Conservation (phyloP, 139 green algal genomes). For the Mychonastes homosphaera region DNA sequence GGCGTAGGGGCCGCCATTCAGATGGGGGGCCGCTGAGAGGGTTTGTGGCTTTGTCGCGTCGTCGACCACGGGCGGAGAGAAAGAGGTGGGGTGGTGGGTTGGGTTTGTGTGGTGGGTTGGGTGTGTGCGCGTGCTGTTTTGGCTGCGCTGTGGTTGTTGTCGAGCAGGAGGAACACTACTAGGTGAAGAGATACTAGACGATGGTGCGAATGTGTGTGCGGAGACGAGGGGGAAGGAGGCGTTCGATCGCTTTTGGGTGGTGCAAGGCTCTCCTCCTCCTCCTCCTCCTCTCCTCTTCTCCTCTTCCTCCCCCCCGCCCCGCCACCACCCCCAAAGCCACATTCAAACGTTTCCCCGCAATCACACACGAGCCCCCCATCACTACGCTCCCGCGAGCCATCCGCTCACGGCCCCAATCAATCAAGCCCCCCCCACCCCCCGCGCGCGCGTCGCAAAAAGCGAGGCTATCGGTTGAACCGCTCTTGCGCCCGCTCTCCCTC, state of each 20-base stretch:
- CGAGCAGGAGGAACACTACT: neutral
- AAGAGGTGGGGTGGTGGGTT: neutral
- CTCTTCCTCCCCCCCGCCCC: too few species aligned
- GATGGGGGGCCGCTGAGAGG: neutral
- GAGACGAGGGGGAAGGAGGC: neutral
- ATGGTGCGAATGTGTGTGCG: too few species aligned
- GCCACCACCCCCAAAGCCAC: too few species aligned
- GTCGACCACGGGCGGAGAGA: too few species aligned
- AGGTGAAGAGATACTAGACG: too few species aligned
- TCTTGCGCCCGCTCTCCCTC: neutral
- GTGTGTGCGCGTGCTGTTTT: conserved; percentile 6
- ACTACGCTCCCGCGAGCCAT: too few species aligned
- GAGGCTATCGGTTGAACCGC: neutral
- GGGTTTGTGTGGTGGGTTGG: neutral
- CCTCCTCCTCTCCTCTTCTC: neutral
- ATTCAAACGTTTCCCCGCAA: too few species aligned
- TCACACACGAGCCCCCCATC: too few species aligned
- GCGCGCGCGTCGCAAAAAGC: neutral
- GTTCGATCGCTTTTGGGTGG: neutral
- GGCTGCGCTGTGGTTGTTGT: conserved; percentile 5
- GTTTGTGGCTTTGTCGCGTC: neutral
- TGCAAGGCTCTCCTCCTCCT: neutral
- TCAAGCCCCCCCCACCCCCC: neutral
- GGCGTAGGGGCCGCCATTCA: too few species aligned
- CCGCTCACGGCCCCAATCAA: conserved; percentile 5